Conservation (phyloP, 225 moss, liverwort and hornwort genomes). For the Straminergon stramineum region DNA sequence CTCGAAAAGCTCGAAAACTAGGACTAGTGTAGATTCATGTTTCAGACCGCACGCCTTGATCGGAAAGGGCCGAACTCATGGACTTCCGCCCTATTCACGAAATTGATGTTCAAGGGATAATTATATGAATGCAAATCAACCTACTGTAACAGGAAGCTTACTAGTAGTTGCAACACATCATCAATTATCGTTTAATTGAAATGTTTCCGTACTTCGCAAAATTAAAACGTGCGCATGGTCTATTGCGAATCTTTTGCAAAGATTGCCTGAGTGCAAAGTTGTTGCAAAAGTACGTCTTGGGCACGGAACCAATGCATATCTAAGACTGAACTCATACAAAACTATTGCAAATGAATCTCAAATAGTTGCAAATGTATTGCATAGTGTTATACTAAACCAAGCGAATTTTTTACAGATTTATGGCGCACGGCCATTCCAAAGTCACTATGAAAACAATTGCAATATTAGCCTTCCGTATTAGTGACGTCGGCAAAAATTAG, state of each 20-base stretch:
- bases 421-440: background rate
- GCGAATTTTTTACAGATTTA: background rate
- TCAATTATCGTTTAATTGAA: background rate
- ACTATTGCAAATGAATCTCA: background rate
- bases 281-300: background rate
- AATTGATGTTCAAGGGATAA: no score
- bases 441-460: background rate
- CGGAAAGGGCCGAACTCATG: background rate
- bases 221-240: background rate
- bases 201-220: background rate
- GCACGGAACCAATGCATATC: background rate
- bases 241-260: background rate
- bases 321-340: background rate
- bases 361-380: background rate
- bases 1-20: background rate
- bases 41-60: no score
- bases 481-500: background rate
- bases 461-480: background rate
- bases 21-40: background rate
- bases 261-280: background rate
- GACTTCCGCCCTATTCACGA: background rate
- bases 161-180: background rate
- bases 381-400: no score
- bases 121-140: background rate
- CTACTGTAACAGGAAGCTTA: background rate